Evolutionary conservation across 768 basidiomycete genomes (phyloP), one percentile per base, ranked within the genome.

Genomic region (Hydnomerulius pinastri): DNA sequence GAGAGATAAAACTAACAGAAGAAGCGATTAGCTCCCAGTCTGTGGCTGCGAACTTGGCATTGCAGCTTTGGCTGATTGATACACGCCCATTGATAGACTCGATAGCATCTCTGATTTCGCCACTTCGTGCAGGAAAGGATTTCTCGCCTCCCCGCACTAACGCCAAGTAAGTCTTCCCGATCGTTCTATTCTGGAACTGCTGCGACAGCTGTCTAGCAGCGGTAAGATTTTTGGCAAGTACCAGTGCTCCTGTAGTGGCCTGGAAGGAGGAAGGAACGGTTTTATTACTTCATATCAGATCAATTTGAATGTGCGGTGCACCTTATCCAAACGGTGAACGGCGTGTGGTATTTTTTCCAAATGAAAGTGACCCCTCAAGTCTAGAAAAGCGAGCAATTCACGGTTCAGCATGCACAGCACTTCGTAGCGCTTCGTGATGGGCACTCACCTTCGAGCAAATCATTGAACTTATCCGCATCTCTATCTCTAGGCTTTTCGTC

Each of bases 271-370:
- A 43, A 48, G 20, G 6, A 38, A 21, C 10, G n/a, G n/a, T n/a
- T n/a, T n/a, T n/a, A n/a, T n/a, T n/a, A n/a, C n/a, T n/a, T n/a
- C n/a, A n/a, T n/a, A n/a, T n/a, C n/a, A n/a, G n/a, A n/a, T n/a
- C n/a, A n/a, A n/a, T n/a, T n/a, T n/a, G n/a, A n/a, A 46, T 35
- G 13, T 7, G 37, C 20, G 13, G 55, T 63, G 13, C 21, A 82
- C 86, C 72, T 83, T 85, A 70, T 87, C 86, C 4, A 88, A 73
- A 12, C 86, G 77, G 60, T 88, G 86, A 18, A 87, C 77, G 6
- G 79, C 70, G 46, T 71, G 71, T 6, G 79, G 83, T n/a, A 65
- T 51, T 21, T 48, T 55, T 13, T 61, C 56, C 41, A 78, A 58
- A 12, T 60, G 55, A 42, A 79, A 64, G 42, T 60, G 57, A 20